These are phyloP conservation scores for Xylariomycetidae sp. DNA, from an alignment of 2,329 filamentous ascomycete genomes.

Conservation along the genomic window DNA sequence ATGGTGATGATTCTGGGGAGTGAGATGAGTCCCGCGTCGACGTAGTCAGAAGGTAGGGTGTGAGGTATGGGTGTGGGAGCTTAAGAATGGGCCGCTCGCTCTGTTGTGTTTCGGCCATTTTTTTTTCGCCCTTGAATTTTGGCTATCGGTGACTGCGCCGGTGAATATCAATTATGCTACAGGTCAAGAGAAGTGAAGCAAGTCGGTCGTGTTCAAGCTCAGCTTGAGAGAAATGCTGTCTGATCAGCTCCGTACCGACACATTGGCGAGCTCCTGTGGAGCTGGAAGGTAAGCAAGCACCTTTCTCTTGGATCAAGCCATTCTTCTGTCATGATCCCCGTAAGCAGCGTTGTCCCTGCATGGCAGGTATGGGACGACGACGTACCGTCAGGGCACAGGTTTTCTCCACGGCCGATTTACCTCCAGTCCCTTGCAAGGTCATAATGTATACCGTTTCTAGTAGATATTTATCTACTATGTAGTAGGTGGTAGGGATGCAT, in stretches of 20 bases:
- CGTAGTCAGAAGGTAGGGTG: slow-evolving; percentile 38
- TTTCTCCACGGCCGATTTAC: no score
- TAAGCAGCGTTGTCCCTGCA: no score
- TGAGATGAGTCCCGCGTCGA: slow-evolving; percentile 20
- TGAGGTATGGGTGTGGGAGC: slow-evolving; percentile 46
- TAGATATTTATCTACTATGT: no score
- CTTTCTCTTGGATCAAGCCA: neutral
- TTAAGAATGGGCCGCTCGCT: slow-evolving; percentile 37
- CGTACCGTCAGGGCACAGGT: no score
- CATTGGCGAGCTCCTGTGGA: neutral
- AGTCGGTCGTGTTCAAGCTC: neutral
- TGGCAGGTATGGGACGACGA: no score
- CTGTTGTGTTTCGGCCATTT: slow-evolving; percentile 18
- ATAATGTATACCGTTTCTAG: no score
- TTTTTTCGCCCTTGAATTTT: no score
- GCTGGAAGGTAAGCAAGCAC: neutral
- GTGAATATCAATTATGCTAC: neutral
- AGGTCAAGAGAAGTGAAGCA: neutral
- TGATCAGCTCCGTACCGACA: no score
- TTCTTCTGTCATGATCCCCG: no score
- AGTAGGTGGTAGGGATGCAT: no score
- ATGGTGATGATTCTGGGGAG: slow-evolving; percentile 10
- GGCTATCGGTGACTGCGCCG: no score
- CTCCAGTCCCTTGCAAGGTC: no score
- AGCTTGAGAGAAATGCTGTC: neutral